Base-by-base conservation (phyloP, 176 grass and related monocot species). In the Microstegium vimineum region DNA sequence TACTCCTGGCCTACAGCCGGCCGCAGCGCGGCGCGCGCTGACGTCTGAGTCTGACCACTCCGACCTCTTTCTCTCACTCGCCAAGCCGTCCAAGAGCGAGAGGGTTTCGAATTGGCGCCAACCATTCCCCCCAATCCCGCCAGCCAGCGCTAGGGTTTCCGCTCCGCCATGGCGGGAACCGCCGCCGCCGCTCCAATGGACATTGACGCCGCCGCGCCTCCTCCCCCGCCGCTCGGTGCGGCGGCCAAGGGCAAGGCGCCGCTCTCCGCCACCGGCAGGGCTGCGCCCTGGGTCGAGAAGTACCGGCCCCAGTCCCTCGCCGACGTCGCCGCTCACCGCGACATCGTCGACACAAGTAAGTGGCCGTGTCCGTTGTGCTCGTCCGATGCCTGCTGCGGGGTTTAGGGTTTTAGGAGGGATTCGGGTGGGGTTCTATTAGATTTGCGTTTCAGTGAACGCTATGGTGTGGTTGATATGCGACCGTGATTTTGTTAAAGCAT, bases 261-360 rank as follows among this genome's bases (percentile, higher is more conserved):
- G 6, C 34, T 92, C 28, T 56, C 46, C n/a, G 59, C 72, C 12
- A 31, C 16, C 66, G 89, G 81, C 34, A 98, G 91, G 74, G 90
- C 93, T 32, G 89, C 87, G 38, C 96, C 96, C 26, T 99, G 93
- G 96, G 91, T 99, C 9, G 96, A 99, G 85, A 99, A 95, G 87
- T 99, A 95, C 82, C 88, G 93, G 1, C 96, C 96, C 49, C 89
- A 95, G 80, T 95, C 93, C 66, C 93, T 99, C 40, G 91, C 90
- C 43, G 96, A 99, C 76, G 96, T 95, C 37, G 96, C 96, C 42
- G 93, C 93, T 26, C 96, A 99, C 86, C 93, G 93, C 61, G 93
- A 99, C 85, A 99, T 99, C 77, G 83, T 99, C 31, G 93, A 99
- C 65, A 95, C 93, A 5, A 99, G 96, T 99, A 88, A 71, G 86